Percentiles rank a stretch among this genome's conserved stretches.
Conservation (phyloP, 1,284 basidiomycete genomes). For the Apiotrichum laibachii region DNA sequence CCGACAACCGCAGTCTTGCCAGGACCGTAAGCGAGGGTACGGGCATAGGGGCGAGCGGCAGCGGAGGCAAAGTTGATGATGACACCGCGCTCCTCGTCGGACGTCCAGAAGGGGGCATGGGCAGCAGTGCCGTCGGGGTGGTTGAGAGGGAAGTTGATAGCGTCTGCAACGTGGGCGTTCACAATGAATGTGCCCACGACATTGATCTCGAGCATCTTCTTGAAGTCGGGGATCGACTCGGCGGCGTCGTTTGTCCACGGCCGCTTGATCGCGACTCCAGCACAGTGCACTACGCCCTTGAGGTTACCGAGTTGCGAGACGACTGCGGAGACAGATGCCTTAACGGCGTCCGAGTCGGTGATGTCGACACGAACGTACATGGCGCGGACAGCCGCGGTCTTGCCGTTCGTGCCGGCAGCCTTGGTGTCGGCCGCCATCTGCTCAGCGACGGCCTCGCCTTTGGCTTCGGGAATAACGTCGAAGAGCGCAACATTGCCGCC, state of each 20-base stretch:
- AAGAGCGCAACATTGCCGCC: slow-evolving; percentile 37
- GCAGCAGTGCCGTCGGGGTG: slow-evolving; percentile 27
- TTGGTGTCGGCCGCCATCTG: slow-evolving; percentile 10
- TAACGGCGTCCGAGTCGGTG: slow-evolving; percentile 34
- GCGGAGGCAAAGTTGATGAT: slow-evolving; percentile 49
- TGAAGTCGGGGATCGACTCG: slow-evolving; percentile 41
- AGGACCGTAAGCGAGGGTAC: slow-evolving; percentile 42
- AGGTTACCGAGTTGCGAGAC: slow-evolving; percentile 32
- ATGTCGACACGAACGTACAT: slow-evolving; percentile 38
- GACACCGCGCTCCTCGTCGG: slow-evolving; percentile 44
- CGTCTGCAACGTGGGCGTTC: slow-evolving; percentile 44
- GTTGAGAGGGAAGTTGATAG: slow-evolving; percentile 42
- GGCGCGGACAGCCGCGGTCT: slow-evolving; percentile 15
- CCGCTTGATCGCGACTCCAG: slow-evolving; percentile 40
- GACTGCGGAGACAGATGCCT: slow-evolving; percentile 27
- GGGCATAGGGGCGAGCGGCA: slow-evolving; percentile 38
- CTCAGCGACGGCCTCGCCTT: slow-evolving; percentile 27
- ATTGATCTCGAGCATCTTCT: slow-evolving; percentile 46
- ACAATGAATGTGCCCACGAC: slow-evolving; percentile 43
- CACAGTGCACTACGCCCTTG: slow-evolving; percentile 42
- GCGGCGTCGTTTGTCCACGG: slow-evolving; percentile 42
- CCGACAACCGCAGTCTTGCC: slow-evolving; percentile 44
- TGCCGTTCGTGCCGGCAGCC: background rate
- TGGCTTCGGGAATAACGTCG: slow-evolving; percentile 34
- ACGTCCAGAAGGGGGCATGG: slow-evolving; percentile 35